Evolutionary conservation across 2,329 filamentous ascomycete genomes (phyloP), one percentile per base, ranked within the genome.

Genomic region (Botrytis squamosa): DNA sequence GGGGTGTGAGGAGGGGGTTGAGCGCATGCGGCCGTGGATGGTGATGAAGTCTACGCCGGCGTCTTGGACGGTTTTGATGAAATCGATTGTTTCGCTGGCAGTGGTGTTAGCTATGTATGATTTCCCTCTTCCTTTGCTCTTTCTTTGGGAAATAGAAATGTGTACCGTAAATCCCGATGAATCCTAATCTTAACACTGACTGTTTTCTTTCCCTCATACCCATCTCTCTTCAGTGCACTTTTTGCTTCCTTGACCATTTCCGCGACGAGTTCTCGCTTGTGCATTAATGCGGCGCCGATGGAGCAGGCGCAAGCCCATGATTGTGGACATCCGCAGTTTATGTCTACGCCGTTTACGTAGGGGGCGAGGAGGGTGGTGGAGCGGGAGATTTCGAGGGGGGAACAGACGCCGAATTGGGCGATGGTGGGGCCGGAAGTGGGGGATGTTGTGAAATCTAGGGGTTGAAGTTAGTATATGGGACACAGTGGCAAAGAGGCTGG

Each of bases 251-350:
- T 79, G 0, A 92, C 87, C 85, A 93, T 91, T 74, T 89, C 87
- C 5, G 88, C 85, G n/a, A 93, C 91, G 5, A 91, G 84, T 76
- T 89, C 88, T 14, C 89, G 87, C 68, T 85, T 83, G 63, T 88
- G 85, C 90, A 93, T 92, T 49, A 93, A 83, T n/a, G 89, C 89
- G 7, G 91, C 91, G 8, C 91, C 91, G 4, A 93, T 84, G 1
- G 85, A 88, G 80, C 91, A 89, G 60, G 90, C 88, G 78, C 91
- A 91, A 0, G 91, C 91, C 91, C 91, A 93, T 9, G 88, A 88
- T 81, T 93, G 91, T 12, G 91, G 91, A 78, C 91, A 93, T 18
- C 91, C 91, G 81, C 91, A 93, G 83, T 93, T 93, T 59, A 93
- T 84, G 78, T 93, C 90, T 4, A 93, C 86, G 75, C 91, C 91